Percentiles rank a stretch among this genome's conserved stretches.
phyloP scores from a whole-genome alignment of 208 protist species.

The Blechomonas ayalai region DNA sequence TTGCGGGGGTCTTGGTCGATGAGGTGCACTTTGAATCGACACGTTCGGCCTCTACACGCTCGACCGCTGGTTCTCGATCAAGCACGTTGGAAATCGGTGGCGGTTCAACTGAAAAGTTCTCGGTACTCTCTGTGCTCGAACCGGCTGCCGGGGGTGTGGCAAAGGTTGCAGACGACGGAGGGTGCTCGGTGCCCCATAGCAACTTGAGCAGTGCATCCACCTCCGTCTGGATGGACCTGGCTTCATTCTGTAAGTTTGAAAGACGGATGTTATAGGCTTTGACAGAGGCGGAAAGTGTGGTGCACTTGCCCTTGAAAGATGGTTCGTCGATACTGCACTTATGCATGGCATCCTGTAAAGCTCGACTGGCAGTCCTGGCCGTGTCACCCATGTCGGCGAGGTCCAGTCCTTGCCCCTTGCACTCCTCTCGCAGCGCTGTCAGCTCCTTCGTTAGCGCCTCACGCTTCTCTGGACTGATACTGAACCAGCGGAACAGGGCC shows the following conservation, averaged over 20 bases:
- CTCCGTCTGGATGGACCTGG: slow-evolving; percentile 71
- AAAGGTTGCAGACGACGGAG: slow-evolving; percentile 38
- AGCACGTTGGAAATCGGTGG: slow-evolving; percentile 45
- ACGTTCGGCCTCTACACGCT: slow-evolving; percentile 74
- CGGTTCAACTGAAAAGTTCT: slow-evolving; percentile 66
- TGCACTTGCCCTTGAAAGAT: slow-evolving; percentile 65
- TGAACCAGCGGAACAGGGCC: slow-evolving; percentile 15
- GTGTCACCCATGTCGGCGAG: slow-evolving; percentile 86
- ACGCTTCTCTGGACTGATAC: slow-evolving; percentile 29
- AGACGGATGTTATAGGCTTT: slow-evolving; percentile 85
- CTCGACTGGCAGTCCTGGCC: slow-evolving; percentile 39
- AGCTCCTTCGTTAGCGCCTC: slow-evolving; percentile 73
- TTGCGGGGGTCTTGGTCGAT: background rate
- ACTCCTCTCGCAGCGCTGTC: slow-evolving; percentile 75
- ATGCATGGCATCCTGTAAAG: slow-evolving; percentile 47
- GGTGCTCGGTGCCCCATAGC: slow-evolving; percentile 75
- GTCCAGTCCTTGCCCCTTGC: slow-evolving; percentile 80
- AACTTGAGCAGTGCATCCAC: slow-evolving; percentile 68
- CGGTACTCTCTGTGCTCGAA: background rate
- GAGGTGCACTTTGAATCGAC: slow-evolving; percentile 13
- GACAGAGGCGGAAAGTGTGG: slow-evolving; percentile 66
- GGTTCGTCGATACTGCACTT: slow-evolving; percentile 45
- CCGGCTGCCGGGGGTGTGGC: slow-evolving; percentile 25
- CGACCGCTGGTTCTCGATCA: slow-evolving; percentile 20
- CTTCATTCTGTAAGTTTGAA: slow-evolving; percentile 78